Conservation (phyloP, 371 early-diverging fungal species). For the Apophysomyces sp. region DNA sequence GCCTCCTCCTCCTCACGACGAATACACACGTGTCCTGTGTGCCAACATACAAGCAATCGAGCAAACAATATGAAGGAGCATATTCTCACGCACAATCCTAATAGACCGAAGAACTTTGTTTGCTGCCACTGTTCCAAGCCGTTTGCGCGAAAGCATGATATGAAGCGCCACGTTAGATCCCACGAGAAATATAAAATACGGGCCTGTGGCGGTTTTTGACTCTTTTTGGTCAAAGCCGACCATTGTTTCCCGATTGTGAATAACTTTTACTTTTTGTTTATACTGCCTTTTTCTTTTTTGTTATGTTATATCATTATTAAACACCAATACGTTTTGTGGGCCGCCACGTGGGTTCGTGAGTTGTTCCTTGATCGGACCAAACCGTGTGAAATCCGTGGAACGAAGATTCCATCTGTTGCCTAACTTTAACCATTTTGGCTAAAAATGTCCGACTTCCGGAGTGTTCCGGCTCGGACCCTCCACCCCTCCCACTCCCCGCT, state of each 20-base stretch:
- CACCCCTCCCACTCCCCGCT: not conserved
- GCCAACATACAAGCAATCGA: constrained; percentile 36
- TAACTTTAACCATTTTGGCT: not conserved
- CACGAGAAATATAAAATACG: constrained; percentile 4
- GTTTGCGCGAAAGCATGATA: constrained; percentile 72
- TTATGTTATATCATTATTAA: not conserved
- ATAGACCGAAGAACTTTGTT: constrained; percentile 32
- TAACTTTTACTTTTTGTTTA: not conserved
- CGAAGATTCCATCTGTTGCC: not conserved
- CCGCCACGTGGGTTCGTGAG: not conserved
- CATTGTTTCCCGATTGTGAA: not conserved
- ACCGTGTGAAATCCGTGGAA: not conserved
- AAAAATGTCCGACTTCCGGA: not conserved
- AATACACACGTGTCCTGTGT: constrained; percentile 31
- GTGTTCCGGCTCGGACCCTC: not conserved
- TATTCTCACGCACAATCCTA: constrained; percentile 38
- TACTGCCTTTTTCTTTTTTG: not conserved
- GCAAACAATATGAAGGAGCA: constrained; percentile 49
- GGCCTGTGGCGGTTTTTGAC: not conserved
- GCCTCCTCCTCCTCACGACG: constrained; percentile 9
- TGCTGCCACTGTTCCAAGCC: constrained; percentile 51
- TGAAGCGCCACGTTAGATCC: constrained; percentile 59
- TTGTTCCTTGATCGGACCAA: not conserved
- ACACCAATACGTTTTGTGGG: not conserved
- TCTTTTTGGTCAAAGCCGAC: too few relatives aligned